phyloP scores from a whole-genome alignment of 768 basidiomycete species.

The Lactarius indigo region DNA sequence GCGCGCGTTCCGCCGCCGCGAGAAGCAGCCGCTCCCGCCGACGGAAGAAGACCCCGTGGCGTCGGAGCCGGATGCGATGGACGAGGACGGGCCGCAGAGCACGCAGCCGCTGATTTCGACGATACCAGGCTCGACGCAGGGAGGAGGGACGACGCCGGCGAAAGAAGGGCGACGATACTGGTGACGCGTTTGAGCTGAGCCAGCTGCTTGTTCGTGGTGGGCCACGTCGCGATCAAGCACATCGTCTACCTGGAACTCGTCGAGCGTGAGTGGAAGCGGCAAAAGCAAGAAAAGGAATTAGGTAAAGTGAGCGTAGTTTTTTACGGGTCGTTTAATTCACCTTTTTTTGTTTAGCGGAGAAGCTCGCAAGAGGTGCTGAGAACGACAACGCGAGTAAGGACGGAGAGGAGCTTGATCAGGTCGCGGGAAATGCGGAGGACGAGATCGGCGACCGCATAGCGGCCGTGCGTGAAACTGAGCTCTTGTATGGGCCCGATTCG shows the following conservation, averaged over 20 bases:
- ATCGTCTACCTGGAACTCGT: constrained; percentile 94
- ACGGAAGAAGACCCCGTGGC: constrained; percentile 16
- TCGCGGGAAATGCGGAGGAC: constrained; percentile 96
- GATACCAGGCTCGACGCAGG: constrained; percentile 20
- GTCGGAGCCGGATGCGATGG: constrained; percentile 51
- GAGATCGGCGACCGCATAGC: constrained; percentile 94
- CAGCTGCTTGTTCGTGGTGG: constrained; percentile 96
- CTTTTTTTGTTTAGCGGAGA: constrained; percentile 48
- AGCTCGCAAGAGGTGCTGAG: constrained; percentile 42
- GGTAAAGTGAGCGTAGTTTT: too few relatives aligned
- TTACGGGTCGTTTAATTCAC: not conserved
- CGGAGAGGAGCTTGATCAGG: constrained; percentile 91
- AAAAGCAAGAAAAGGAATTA: constrained; percentile 84
- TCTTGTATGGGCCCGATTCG: constrained; percentile 80
- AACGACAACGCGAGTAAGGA: constrained; percentile 45
- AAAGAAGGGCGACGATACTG: constrained; percentile 46
- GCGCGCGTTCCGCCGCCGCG: constrained; percentile 51
- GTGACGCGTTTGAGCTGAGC: constrained; percentile 83
- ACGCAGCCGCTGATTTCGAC: constrained; percentile 16
- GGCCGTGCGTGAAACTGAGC: constrained; percentile 77
- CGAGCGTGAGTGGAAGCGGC: constrained; percentile 93
- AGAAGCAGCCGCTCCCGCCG: constrained; percentile 6
- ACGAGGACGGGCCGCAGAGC: constrained; percentile 46
- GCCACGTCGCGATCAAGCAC: constrained; percentile 96
- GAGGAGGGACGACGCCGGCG: not conserved